Percentiles rank a stretch among this genome's conserved stretches.
Conservation (phyloP, 2,329 filamentous ascomycete genomes). For the Aspergillus luchuensis region DNA sequence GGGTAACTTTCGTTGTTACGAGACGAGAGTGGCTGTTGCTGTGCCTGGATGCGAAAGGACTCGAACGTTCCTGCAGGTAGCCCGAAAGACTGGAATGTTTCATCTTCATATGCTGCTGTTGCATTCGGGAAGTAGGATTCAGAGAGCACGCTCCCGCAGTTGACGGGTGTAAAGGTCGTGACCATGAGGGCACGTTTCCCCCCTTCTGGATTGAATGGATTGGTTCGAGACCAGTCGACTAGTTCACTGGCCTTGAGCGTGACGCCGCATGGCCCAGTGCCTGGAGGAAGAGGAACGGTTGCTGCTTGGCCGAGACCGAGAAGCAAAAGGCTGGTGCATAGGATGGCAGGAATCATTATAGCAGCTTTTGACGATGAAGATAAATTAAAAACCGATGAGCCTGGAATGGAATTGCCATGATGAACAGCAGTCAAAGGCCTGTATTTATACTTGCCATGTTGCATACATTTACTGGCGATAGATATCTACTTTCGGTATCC, state of each 20-base stretch:
- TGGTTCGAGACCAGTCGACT: slow-evolving; percentile 26
- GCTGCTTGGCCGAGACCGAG: neutral
- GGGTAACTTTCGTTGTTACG: slow-evolving; percentile 19
- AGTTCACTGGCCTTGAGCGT: neutral
- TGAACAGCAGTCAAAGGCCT: no score
- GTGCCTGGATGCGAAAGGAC: slow-evolving; percentile 26
- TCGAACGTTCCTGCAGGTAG: slow-evolving; percentile 32
- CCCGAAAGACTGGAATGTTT: slow-evolving; percentile 19
- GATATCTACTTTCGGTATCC: neutral
- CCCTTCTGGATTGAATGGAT: slow-evolving; percentile 29
- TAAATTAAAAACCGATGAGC: no score
- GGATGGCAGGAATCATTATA: neutral
- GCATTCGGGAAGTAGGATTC: slow-evolving; percentile 31
- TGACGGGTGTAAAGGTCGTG: slow-evolving; percentile 30
- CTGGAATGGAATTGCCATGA: neutral
- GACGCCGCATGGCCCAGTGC: slow-evolving; percentile 7
- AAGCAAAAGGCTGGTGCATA: no score
- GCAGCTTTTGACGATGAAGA: neutral
- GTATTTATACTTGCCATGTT: neutral
- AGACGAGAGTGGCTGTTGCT: slow-evolving; percentile 1
- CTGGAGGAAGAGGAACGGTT: neutral
- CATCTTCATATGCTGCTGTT: slow-evolving; percentile 29
- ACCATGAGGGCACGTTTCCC: slow-evolving; percentile 29
- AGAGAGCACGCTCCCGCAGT: slow-evolving; percentile 13
- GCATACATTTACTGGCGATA: neutral